Percentiles rank a stretch among this genome's conserved stretches.
phyloP scores from a whole-genome alignment of 371 early-diverging fungal genomes.

The Mortierella sp. region DNA sequence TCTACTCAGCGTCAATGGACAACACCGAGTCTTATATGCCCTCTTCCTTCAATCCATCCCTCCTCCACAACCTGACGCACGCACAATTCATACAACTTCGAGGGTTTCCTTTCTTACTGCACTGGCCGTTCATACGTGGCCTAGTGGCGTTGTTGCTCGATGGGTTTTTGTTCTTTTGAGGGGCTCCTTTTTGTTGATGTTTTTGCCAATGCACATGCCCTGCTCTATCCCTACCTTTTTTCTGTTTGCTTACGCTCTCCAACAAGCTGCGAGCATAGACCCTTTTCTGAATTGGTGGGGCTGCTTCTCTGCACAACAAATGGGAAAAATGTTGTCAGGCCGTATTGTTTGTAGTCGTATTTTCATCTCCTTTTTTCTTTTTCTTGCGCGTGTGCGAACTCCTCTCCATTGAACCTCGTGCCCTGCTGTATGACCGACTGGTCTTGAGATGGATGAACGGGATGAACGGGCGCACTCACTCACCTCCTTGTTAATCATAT shows the following conservation, averaged over 20 bases:
- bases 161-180: not conserved
- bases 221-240: not conserved
- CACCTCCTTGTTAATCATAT: constrained; percentile 25
- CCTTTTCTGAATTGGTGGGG: not conserved
- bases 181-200: not conserved
- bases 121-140: not conserved
- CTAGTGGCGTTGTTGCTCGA: not conserved
- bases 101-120: not conserved
- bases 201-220: not conserved
- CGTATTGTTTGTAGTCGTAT: constrained; percentile 10
- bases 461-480: constrained; percentile 1
- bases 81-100: not conserved
- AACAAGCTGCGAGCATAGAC: not conserved
- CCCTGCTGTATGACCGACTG: not conserved
- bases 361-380: not conserved
- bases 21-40: not conserved
- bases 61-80: not conserved
- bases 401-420: constrained; percentile 6
- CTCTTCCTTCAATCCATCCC: not conserved
- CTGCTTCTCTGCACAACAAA: not conserved
- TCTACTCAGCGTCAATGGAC: not conserved
- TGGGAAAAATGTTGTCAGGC: constrained; percentile 13
- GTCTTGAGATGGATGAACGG: not conserved
- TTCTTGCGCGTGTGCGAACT: not conserved
- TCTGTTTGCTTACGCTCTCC: not conserved